Conservation (phyloP, 1,284 basidiomycete species). For the Ustilago cynodontis region DNA sequence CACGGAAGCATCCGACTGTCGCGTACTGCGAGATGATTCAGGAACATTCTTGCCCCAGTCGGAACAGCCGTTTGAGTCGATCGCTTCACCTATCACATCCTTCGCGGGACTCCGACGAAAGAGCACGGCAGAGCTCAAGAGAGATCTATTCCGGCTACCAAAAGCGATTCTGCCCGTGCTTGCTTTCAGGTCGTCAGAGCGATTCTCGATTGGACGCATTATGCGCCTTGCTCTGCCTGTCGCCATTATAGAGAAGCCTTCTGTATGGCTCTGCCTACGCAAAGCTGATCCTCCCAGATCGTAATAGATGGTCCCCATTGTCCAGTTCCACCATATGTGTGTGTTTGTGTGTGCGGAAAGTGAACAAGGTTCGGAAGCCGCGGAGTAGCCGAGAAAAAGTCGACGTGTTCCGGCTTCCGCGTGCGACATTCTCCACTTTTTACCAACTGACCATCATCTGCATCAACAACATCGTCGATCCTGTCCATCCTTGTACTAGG, state of each 20-base stretch:
- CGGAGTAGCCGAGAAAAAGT: neutral
- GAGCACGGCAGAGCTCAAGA: constrained; percentile 13
- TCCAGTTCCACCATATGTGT: too few relatives aligned
- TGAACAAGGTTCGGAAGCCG: neutral
- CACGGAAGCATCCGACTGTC: constrained; percentile 38
- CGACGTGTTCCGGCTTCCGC: constrained; percentile 13
- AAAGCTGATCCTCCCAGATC: constrained; percentile 11
- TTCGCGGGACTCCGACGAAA: constrained; percentile 37
- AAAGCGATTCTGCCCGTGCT: neutral
- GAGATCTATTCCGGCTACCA: constrained; percentile 12
- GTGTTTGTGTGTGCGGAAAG: too few relatives aligned
- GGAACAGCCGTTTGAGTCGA: constrained; percentile 38
- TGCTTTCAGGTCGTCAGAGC: neutral
- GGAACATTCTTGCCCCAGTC: constrained; percentile 8
- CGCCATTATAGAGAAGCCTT: constrained; percentile 26
- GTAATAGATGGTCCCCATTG: neutral
- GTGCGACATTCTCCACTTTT: constrained; percentile 14
- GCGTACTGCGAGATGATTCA: constrained; percentile 10
- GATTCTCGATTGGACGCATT: neutral
- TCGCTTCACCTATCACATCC: constrained; percentile 15
- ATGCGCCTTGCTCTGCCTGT: constrained; percentile 26
- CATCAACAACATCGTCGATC: neutral
- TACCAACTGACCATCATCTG: neutral
- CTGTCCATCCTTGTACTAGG: neutral
- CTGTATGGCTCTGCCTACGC: constrained; percentile 41